A percentile compares a stretch with the other conserved stretches of the same genome.
phyloP scores from a whole-genome alignment of 2,329 filamentous ascomycete genomes.

The Chaetomium sp. region DNA sequence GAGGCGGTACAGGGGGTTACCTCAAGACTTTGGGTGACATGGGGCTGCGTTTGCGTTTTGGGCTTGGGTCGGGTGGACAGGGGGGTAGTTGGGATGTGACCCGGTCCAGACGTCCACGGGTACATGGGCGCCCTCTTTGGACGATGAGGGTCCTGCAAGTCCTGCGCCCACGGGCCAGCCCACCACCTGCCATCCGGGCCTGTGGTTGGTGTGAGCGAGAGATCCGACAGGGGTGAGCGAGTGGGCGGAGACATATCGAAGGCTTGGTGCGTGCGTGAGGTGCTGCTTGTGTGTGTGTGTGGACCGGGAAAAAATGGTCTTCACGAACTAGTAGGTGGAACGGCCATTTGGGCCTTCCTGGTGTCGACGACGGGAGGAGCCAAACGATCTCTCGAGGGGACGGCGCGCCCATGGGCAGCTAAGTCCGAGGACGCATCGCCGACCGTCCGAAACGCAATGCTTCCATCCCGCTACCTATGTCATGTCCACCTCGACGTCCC shows the following conservation, averaged over 20 bases:
- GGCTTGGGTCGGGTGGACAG: slow-evolving; percentile 5
- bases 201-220: slow-evolving; percentile 17
- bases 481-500: too few relatives aligned
- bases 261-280: slow-evolving; percentile 15
- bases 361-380: too few relatives aligned
- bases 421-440: too few relatives aligned
- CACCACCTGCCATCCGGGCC: slow-evolving; percentile 11
- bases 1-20: slow-evolving; percentile 10
- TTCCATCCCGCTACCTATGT: too few relatives aligned
- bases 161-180: slow-evolving; percentile 10
- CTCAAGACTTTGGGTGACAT: slow-evolving; percentile 15
- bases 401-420: too few relatives aligned
- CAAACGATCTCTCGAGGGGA: too few relatives aligned
- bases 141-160: slow-evolving; percentile 14
- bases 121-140: slow-evolving; percentile 19
- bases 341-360: too few relatives aligned
- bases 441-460: too few relatives aligned
- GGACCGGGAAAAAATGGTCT: neutral
- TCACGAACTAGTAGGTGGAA: neutral
- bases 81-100: slow-evolving; percentile 9
- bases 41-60: slow-evolving; percentile 17
- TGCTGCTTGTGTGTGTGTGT: slow-evolving; percentile 3
- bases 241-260: slow-evolving; percentile 17
- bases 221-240: slow-evolving; percentile 20
- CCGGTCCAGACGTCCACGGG: slow-evolving; percentile 15